Base-by-base conservation (phyloP, 1,284 basidiomycete species). In the Apiotrichum siamense region DNA sequence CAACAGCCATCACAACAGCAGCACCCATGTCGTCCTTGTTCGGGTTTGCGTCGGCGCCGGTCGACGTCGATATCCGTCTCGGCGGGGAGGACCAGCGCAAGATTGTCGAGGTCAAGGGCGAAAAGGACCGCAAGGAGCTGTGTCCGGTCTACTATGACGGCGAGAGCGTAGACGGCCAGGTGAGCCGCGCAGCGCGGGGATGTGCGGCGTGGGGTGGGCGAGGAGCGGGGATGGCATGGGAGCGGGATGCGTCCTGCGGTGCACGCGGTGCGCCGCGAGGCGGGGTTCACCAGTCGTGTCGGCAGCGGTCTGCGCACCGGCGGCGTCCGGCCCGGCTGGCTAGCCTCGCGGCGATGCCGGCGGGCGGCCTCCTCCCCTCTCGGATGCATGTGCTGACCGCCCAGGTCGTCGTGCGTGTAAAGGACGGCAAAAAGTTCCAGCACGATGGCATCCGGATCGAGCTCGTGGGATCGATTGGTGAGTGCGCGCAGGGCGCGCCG, bases 371-470 rank as follows among this genome's bases (percentile, higher is more conserved):
- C n/a, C n/a, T n/a, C n/a, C n/a, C n/a, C n/a, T n/a, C n/a, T n/a
- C n/a, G n/a, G n/a, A n/a, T n/a, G n/a, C n/a, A n/a, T n/a, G n/a
- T 31, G 29, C 29, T 31, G 29, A 27, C 27, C 18, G 23, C 17
- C 15, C 64, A 96, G 88, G 86, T 91, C 1, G 80, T 85, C 17
- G 84, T 97, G 48, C 82, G 91, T 26, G 85, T 94, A 15, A 83
- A 91, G 44, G 94, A 97, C 66, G 93, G 94, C 13, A 97, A 97
- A 82, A 91, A 87, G 75, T 79, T 96, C 49, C 81, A 86, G 25
- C 96, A 98, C 65, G 94, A 98, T 45, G 94, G 96, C 2, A 93
- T 98, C 68, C 93, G 97, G 73, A 88, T 98, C 50, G 94, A 98
- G 74, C 93, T 98, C 64, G 86, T 94, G 17, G 94, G 94, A 15